phyloP scores from a whole-genome alignment of 768 basidiomycete genomes.

The Termitomyces titanicus region DNA sequence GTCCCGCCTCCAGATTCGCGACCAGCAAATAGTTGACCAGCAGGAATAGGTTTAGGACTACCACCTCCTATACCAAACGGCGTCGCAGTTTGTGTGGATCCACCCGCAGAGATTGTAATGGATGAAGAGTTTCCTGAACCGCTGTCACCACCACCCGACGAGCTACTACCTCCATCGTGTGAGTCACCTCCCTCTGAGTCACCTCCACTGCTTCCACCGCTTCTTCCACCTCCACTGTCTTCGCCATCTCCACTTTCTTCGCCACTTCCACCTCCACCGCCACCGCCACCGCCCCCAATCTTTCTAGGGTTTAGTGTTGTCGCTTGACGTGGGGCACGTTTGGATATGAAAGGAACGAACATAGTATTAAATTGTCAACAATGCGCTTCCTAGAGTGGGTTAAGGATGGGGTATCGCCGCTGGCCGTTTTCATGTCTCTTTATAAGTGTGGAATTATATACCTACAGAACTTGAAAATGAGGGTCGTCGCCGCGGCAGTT shows the following conservation, averaged over 20 bases:
- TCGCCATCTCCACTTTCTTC: background rate
- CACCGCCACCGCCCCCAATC: constrained; percentile 21
- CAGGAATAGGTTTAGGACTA: constrained; percentile 27
- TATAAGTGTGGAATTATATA: too few relatives aligned
- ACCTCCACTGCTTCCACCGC: constrained; percentile 1
- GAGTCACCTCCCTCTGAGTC: too few relatives aligned
- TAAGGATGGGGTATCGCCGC: too few relatives aligned
- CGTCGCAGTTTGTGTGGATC: constrained; percentile 12
- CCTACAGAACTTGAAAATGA: too few relatives aligned
- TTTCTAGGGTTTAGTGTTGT: constrained; percentile 20
- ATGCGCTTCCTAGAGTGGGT: too few relatives aligned
- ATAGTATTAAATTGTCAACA: too few relatives aligned
- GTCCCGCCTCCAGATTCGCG: constrained; percentile 44
- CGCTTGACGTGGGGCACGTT: constrained; percentile 1
- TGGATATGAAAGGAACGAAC: constrained; percentile 27
- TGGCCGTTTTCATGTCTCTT: too few relatives aligned
- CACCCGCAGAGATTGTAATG: constrained; percentile 4
- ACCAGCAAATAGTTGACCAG: constrained; percentile 35
- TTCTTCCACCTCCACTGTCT: background rate
- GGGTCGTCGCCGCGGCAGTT: too few relatives aligned
- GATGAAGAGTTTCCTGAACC: constrained; percentile 5
- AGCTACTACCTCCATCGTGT: too few relatives aligned
- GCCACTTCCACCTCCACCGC: background rate
- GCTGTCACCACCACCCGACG: background rate
- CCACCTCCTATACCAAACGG: constrained; percentile 21